Conservation (phyloP, 345 rosid species). For the Mallotus nudiflorus region DNA sequence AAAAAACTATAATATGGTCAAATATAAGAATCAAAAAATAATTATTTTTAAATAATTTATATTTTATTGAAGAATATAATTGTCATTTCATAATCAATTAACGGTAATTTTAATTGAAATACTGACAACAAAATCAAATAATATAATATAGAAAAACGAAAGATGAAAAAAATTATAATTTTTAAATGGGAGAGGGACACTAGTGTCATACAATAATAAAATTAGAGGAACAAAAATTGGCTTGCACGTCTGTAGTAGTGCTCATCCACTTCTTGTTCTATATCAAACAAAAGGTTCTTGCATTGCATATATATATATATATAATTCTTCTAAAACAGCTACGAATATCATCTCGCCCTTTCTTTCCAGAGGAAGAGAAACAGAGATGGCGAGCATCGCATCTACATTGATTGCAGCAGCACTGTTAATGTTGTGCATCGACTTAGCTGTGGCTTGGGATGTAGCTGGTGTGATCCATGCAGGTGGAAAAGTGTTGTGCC, state of each 20-base stretch:
- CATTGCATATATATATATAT: background rate
- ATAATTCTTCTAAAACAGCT: background rate
- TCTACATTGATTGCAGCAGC: conserved; percentile 16
- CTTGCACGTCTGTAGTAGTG: conserved; percentile 35
- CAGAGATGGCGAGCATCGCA: conserved; percentile 18
- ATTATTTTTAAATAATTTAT: no score
- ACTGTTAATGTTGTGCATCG: conserved; percentile 6
- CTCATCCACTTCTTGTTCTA: conserved; percentile 19
- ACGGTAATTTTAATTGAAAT: no score
- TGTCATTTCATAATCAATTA: no score
- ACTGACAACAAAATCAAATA: no score
- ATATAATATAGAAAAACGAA: no score
- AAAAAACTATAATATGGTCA: no score
- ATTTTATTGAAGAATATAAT: no score
- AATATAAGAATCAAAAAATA: no score
- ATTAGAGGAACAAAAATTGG: conserved; percentile 7
- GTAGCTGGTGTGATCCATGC: conserved; percentile 47
- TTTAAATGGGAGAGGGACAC: no score
- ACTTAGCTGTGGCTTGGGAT: conserved; percentile 6
- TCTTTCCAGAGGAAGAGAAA: background rate
- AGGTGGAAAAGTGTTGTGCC: conserved; percentile 69
- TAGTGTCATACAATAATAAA: no score
- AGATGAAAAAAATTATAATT: no score
- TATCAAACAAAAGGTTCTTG: no score
- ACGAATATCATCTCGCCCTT: background rate